Evolutionary conservation across 2,329 filamentous ascomycete species (phyloP).

Genomic region (Trichophyton mentagrophytes): DNA sequence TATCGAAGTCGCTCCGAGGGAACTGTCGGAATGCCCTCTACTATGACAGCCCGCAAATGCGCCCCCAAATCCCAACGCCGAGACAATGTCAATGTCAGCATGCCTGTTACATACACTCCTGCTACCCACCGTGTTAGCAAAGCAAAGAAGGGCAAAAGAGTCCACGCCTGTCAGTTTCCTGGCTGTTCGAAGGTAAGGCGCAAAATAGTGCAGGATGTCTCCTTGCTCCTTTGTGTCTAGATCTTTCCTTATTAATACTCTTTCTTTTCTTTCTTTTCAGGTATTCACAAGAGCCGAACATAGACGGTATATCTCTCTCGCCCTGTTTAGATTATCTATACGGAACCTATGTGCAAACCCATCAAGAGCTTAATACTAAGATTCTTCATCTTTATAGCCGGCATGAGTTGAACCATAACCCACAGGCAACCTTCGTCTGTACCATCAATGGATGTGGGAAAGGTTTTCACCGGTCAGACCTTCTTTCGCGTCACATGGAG

Average conservation of each 20-base stretch:
- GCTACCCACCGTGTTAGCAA: conserved; percentile 40
- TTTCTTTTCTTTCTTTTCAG: conserved; percentile 18
- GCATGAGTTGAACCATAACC: conserved; percentile 40
- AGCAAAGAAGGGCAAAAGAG: conserved; percentile 41
- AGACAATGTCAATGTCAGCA: not conserved
- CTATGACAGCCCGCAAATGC: not conserved
- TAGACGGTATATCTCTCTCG: conserved; percentile 22
- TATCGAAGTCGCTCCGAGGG: conserved; percentile 4
- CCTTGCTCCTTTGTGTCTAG: conserved; percentile 3
- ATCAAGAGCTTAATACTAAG: not conserved
- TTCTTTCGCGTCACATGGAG: conserved; percentile 38
- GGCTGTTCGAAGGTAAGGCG: conserved; percentile 36
- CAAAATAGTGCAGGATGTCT: not conserved
- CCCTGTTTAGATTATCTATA: not conserved
- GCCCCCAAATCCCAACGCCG: not conserved
- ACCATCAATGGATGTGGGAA: conserved; percentile 34
- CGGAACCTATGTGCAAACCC: not conserved
- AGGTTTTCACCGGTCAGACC: conserved; percentile 37
- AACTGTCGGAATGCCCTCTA: not conserved
- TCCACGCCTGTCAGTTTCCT: conserved; percentile 36
- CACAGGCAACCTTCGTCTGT: conserved; percentile 35
- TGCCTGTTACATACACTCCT: conserved; percentile 33
- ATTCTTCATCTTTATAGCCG: conserved; percentile 22
- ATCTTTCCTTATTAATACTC: not conserved
- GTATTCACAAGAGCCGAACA: conserved; percentile 41